Evolutionary conservation across 805 yeast genomes (phyloP).

Genomic region (Wickerhamomyces alni): DNA sequence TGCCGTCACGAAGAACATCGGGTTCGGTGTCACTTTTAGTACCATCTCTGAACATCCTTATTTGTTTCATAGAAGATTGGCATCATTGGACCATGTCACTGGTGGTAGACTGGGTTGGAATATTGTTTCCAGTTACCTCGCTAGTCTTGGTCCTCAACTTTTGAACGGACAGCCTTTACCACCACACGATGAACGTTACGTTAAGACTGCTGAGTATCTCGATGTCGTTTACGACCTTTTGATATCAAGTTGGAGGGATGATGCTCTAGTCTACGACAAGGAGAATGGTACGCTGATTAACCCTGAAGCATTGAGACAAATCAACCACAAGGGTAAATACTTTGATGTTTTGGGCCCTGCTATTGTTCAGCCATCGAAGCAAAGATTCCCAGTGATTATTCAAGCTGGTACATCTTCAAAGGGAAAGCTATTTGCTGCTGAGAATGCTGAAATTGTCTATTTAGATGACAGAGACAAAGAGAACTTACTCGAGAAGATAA

Average conservation of each 20-base stretch:
- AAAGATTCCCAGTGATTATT: constrained; percentile 33
- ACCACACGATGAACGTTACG: background rate
- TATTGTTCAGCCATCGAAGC: constrained; percentile 33
- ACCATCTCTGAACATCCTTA: constrained; percentile 38
- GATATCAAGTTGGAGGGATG: constrained; percentile 1
- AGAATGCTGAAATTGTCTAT: constrained; percentile 33
- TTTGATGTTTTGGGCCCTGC: constrained; percentile 2
- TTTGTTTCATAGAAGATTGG: constrained; percentile 25
- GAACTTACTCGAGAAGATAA: constrained; percentile 21
- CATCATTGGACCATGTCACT: constrained; percentile 34
- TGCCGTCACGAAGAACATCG: constrained; percentile 31
- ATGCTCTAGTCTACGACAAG: constrained; percentile 1
- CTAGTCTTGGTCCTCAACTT: background rate
- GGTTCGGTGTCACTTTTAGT: constrained; percentile 34
- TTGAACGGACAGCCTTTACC: background rate
- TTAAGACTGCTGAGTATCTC: background rate
- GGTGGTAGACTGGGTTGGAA: constrained; percentile 36
- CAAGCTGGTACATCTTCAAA: constrained; percentile 35
- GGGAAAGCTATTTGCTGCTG: constrained; percentile 34
- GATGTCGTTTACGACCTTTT: constrained; percentile 1
- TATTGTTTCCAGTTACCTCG: constrained; percentile 20
- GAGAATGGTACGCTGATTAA: background rate
- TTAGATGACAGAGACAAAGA: constrained; percentile 28
- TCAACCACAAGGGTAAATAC: background rate
- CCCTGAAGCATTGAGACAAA: background rate